These are phyloP conservation scores for Monosporascus sp. DNA, from an alignment of 2,329 filamentous ascomycete species.

Conservation along the genomic window DNA sequence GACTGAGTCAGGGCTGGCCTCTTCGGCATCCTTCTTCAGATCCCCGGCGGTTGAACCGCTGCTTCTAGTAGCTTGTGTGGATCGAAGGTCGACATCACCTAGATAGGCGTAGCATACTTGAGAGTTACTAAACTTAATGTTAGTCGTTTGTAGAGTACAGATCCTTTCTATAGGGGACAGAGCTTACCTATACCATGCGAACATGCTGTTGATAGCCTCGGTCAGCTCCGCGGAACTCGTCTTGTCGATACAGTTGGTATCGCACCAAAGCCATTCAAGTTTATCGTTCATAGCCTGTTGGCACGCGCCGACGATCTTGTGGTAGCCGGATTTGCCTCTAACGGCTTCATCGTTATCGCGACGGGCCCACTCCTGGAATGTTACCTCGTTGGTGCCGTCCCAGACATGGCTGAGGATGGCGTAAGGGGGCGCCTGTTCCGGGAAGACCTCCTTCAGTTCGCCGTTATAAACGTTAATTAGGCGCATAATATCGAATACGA, in stretches of 20 bases:
- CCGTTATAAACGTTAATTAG: constrained; percentile 29
- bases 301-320: constrained; percentile 28
- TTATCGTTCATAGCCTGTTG: constrained; percentile 20
- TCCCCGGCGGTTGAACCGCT: background rate
- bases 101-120: constrained; percentile 30
- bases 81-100: constrained; percentile 18
- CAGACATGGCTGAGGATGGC: constrained; percentile 37
- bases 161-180: too few relatives aligned
- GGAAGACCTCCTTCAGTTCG: constrained; percentile 19
- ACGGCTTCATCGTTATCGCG: constrained; percentile 14
- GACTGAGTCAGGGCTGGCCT: too few relatives aligned
- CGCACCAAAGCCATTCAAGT: constrained; percentile 28
- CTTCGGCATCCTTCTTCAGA: background rate
- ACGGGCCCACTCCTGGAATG: constrained; percentile 24
- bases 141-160: too few relatives aligned
- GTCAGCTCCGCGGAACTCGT: constrained; percentile 27
- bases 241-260: constrained; percentile 34
- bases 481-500: constrained; percentile 22
- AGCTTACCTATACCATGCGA: constrained; percentile 21
- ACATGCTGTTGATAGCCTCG: constrained; percentile 34
- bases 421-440: constrained; percentile 14
- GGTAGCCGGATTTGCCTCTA: constrained; percentile 23
- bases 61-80: background rate
- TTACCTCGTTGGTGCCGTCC: constrained; percentile 27
- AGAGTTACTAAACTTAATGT: constrained; percentile 1